Evolutionary conservation across 179 eudicot genomes (phyloP).

Genomic region (Silene coronaria): DNA sequence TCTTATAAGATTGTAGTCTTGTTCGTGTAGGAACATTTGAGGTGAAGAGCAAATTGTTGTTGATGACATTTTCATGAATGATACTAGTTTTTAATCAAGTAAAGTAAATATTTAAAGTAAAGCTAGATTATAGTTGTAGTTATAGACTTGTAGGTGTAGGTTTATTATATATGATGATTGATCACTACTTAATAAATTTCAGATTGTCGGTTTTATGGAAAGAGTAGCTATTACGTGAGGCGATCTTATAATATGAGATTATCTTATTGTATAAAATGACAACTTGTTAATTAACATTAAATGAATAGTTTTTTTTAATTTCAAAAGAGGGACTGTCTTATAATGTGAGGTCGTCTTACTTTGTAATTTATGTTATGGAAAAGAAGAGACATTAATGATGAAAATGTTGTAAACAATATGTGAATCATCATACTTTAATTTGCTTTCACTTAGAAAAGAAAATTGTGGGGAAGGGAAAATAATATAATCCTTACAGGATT

Average conservation of each 20-base stretch:
- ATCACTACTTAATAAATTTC: not conserved
- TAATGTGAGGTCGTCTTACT: too few relatives aligned
- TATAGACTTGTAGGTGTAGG: slow-evolving; percentile 3
- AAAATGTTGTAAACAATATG: slow-evolving; percentile 9
- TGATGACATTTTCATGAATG: slow-evolving; percentile 10
- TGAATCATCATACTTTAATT: slow-evolving; percentile 4
- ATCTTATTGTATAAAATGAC: too few relatives aligned
- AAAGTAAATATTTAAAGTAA: not conserved
- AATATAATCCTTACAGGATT: not conserved
- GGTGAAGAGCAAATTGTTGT: slow-evolving; percentile 16
- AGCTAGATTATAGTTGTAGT: slow-evolving; percentile 5
- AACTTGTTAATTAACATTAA: too few relatives aligned
- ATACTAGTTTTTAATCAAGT: not conserved
- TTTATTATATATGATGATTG: too few relatives aligned
- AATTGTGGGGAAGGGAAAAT: not conserved
- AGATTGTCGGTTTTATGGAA: not conserved
- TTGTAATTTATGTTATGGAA: not conserved
- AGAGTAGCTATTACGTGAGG: too few relatives aligned
- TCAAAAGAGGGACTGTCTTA: too few relatives aligned
- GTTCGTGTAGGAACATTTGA: slow-evolving; percentile 1
- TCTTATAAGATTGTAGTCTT: not conserved
- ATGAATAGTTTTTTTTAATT: too few relatives aligned
- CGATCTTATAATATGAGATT: too few relatives aligned
- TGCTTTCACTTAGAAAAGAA: not conserved
- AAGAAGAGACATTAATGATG: slow-evolving; percentile 24